A percentile compares a stretch with the other conserved stretches of the same genome.
Evolutionary conservation across 1,139 yeast species (phyloP).

Genomic region (Yamadazyma triangularis): DNA sequence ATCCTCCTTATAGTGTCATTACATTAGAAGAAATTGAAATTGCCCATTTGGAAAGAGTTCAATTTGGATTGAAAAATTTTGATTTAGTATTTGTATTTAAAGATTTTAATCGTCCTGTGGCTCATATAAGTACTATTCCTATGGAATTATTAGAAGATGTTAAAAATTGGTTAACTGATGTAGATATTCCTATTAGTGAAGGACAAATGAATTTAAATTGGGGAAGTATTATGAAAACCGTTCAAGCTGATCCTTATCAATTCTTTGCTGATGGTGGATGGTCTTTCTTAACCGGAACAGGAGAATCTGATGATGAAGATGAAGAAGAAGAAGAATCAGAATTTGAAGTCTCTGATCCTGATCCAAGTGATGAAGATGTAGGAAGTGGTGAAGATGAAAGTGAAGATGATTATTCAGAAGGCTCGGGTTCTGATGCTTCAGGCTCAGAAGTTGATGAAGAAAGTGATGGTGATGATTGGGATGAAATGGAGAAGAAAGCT

Average conservation of each 20-base stretch:
- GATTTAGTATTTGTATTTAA: constrained; percentile 94
- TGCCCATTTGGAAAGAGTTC: constrained; percentile 95
- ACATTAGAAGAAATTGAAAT: constrained; percentile 90
- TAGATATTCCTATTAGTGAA: constrained; percentile 90
- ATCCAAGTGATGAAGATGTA: constrained; percentile 73
- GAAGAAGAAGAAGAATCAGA: constrained; percentile 60
- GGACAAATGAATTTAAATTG: constrained; percentile 96
- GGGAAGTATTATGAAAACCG: constrained; percentile 93
- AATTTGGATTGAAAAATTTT: constrained; percentile 93
- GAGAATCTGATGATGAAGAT: constrained; percentile 59
- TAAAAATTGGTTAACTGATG: constrained; percentile 94
- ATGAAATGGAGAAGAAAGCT: constrained; percentile 66
- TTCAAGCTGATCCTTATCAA: constrained; percentile 88
- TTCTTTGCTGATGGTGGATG: constrained; percentile 95
- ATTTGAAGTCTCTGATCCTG: constrained; percentile 58
- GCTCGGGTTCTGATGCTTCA: constrained; percentile 29
- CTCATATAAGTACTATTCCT: constrained; percentile 92
- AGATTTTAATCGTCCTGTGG: constrained; percentile 82
- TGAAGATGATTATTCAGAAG: constrained; percentile 42
- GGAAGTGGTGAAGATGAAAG: constrained; percentile 54
- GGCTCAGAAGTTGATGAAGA: constrained; percentile 44
- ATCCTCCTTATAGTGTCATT: constrained; percentile 91
- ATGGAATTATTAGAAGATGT: constrained; percentile 89
- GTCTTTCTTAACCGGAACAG: constrained; percentile 78
- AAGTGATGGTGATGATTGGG: constrained; percentile 71